phyloP scores from a whole-genome alignment of 78 protist genomes.

The Kipferlia bialata region DNA sequence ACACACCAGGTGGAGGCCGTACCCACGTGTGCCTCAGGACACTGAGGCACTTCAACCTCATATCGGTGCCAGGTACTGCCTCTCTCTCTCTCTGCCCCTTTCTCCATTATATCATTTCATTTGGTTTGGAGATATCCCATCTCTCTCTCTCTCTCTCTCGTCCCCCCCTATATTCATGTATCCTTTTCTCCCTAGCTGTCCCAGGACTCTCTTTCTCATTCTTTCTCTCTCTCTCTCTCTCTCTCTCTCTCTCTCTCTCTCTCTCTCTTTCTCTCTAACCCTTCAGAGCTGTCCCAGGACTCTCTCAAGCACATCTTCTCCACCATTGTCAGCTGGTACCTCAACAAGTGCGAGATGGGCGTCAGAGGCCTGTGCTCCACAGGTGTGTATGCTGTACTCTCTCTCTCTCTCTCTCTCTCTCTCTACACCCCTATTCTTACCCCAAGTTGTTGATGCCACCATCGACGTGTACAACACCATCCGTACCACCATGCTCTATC shows the following conservation, averaged over 20 bases:
- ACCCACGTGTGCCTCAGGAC: conserved; percentile 36
- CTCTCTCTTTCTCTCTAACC: too few relatives aligned
- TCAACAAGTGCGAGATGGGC: background rate
- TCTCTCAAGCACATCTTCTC: conserved; percentile 40
- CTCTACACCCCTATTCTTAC: background rate
- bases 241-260: too few relatives aligned
- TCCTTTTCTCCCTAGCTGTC: too few relatives aligned
- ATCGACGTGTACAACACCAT: conserved; percentile 32
- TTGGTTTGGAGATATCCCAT: too few relatives aligned
- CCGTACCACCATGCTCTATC: conserved; percentile 12
- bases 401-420: background rate
- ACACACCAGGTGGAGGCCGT: conserved; percentile 49
- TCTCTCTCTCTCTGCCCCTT: too few relatives aligned
- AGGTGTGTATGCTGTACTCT: too few relatives aligned
- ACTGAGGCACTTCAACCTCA: conserved; percentile 43
- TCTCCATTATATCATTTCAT: too few relatives aligned
- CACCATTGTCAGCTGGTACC: conserved; percentile 4
- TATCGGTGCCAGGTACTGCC: conserved; percentile 24
- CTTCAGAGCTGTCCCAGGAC: conserved; percentile 32
- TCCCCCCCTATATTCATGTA: too few relatives aligned
- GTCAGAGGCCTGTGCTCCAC: background rate
- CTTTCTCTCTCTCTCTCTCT: too few relatives aligned
- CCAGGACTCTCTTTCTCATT: too few relatives aligned
- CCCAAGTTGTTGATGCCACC: background rate
- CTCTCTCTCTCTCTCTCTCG: too few relatives aligned